Base-by-base conservation (phyloP, 2,329 filamentous ascomycete species). In the Akanthomyces lecanii region DNA sequence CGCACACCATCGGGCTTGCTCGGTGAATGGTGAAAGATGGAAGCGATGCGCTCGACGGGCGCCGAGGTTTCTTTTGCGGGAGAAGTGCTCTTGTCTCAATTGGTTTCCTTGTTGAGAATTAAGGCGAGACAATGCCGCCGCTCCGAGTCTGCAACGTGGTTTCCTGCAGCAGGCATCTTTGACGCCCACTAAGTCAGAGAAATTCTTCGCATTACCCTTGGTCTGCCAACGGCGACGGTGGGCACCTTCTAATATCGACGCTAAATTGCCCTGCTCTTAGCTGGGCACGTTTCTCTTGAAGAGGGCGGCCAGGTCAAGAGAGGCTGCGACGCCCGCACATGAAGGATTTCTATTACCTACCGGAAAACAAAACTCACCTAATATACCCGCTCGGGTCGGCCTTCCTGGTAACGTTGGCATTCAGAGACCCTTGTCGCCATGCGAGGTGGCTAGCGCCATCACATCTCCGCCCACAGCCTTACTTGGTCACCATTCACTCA, bases 401-500 rank as follows among this genome's bases (percentile, higher is more conserved):
- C 18, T 48, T 23, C 8, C 5, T 14, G 14, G 21, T 11, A 36
- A 16, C 47, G 23, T 18, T 44, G 10, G 38, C 14, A 28, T 6
- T 36, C 8, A 16, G 21, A 16, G 16, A 45, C 54, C 47, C 36
- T 21, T 25, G 36, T 51, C 48, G 8, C 14, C 57, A 33, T 45
- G 21, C 16, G 14, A 42, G 14, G 18, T 50, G 30, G 12, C 25
- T 48, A 48, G 44, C 33, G 56, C 18, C 12, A 23, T 47, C 53
- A 36, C 40, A 57, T 11, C 38, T 47, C 54, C 54, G 54, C 54
- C 30, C 23, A 51, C 58, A 61, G 58, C 58, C 58, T 61, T 45
- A 36, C 18, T 50, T 28, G 45, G 45, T 14, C n/a, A 16, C 33
- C 55, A 18, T 58, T 50, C 23, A 10, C 57, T 23, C 36, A 60